Base-by-base conservation (phyloP, 805 yeast species). In the Isabelozyma gotoi region DNA sequence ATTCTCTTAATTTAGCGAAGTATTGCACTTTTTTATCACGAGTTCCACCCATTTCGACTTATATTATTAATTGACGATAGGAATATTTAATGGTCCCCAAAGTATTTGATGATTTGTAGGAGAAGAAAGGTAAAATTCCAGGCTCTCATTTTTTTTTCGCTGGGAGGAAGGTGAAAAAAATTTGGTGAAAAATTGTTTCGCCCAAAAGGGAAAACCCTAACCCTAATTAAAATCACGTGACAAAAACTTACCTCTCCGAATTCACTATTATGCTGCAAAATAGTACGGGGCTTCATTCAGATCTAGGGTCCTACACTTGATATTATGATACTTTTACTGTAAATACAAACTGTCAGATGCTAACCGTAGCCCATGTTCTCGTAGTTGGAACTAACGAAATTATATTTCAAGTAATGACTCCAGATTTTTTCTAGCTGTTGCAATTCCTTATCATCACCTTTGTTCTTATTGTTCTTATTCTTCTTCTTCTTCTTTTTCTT, bases 1-100 rank as follows among this genome's bases (percentile, higher is more conserved):
- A 84, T 75, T 84, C 86, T 83, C 94, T 90, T 77, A 94, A 88
- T 80, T 89, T 94, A 72, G 82, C 65, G 81, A 94, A 94, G 85
- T 94, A 94, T 77, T 88, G 95, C 71, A 68, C 84, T 78, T 94
- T 94, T 84, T 91, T 92, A 71, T 89, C 98, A 81, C 96, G 92
- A 80, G 87, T 74, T 81, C 97, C 97, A 91, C 98, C 99, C 99
- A 94, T 94, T 87, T 90, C 98, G 91, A 88, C 88, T 85, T 76
- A 62, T 59, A 50, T 53, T 52, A 50, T 45, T 62, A 53, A 60
- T 54, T 75, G 82, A 74, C 82, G 90, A 78, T 82, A 87, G 96
- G 96, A 76, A 85, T 82, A 85, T 88, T 88, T 88, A 88, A 88
- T 94, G 76, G 76, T 60, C 67, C 73, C 38, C 64, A 62, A 58